A percentile compares a stretch with the other conserved stretches of the same genome.
Evolutionary conservation across 257 asterid species (phyloP).

Genomic region (Nemophila menziesii): DNA sequence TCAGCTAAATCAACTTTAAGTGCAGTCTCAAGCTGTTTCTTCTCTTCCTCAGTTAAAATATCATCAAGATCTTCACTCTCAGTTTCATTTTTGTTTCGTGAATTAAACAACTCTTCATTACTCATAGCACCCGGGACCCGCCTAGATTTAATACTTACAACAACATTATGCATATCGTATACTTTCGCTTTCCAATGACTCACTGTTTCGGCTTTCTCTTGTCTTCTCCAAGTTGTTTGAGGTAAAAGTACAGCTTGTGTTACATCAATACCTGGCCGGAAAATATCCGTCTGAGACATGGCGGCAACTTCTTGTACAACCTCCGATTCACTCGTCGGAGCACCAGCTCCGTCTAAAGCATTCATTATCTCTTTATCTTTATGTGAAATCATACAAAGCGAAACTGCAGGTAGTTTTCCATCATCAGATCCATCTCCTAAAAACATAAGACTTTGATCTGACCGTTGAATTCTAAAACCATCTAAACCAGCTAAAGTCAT

Average conservation of each 20-base stretch:
- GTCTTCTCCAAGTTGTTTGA: conserved; percentile 85
- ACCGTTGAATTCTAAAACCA: conserved; percentile 82
- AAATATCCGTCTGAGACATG: conserved; percentile 86
- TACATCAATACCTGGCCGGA: conserved; percentile 92
- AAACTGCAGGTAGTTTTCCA: conserved; percentile 67
- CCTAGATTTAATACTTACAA: conserved; percentile 90
- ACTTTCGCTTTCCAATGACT: conserved; percentile 89
- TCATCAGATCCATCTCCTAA: conserved; percentile 98
- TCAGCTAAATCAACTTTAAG: conserved; percentile 65
- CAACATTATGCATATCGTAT: conserved; percentile 91
- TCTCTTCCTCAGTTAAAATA: conserved; percentile 81
- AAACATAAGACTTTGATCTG: conserved; percentile 86
- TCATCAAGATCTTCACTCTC: conserved; percentile 68
- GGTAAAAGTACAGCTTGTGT: conserved; percentile 88
- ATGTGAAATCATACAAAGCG: conserved; percentile 78
- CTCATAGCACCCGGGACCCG: conserved; percentile 93
- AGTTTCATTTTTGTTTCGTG: conserved; percentile 61
- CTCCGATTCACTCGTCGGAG: conserved; percentile 78
- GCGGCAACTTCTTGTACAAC: conserved; percentile 79
- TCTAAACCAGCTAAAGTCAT: conserved; percentile 98
- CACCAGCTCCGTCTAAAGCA: conserved; percentile 95
- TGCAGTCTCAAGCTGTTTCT: conserved; percentile 82
- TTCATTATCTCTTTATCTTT: conserved; percentile 88
- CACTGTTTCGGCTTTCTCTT: conserved; percentile 71
- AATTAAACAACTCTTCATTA: conserved; percentile 69